Evolutionary conservation across 805 yeast genomes (phyloP), one percentile per base, ranked within the genome.

Genomic region (Candida montana): DNA sequence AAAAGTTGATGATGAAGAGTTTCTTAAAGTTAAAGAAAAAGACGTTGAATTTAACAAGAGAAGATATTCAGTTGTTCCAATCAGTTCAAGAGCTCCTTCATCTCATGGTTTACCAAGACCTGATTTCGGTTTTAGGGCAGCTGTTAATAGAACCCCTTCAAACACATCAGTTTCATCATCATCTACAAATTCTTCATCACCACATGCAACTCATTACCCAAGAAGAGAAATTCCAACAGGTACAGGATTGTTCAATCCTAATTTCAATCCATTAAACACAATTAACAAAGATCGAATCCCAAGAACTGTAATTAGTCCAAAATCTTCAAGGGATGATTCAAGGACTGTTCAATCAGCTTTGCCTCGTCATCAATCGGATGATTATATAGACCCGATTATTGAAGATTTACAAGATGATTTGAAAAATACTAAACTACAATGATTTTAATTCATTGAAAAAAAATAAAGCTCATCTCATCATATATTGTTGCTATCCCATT

Each of bases 61-160:
- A 41, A 77, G 81, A 51, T 83, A 79, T 54, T 77, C 84, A 3
- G 84, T 83, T 17, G 79, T 83, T 11, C 91, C 91, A 18, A 83
- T 41, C n/a, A 27, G 20, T 17, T 32, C 41, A 26, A 26, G 45
- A 29, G n/a, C 33, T 13, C n/a, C 40, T 3, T 41, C 45, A 4
- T 31, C 41, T 3, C 38, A 37, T 15, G 21, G 33, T 12, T 29
- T 30, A n/a, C 40, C 32, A 12, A 38, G 24, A n/a, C 23, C 38
- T 5, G 37, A 28, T 20, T 41, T 27, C 6, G 29, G 20, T n/a
- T 21, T 23, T 1, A 18, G 24, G 12, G 27, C 35, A n/a, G 15
- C 34, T 4, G 29, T 33, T 9, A 24, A 30, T 13, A 37, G 41
- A 37, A 33, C 38, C 10, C 31, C 41, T 18, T 32, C 45, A 16